Evolutionary conservation across 148 eudicot genomes (phyloP).

Genomic region (Polygonum maritimum): DNA sequence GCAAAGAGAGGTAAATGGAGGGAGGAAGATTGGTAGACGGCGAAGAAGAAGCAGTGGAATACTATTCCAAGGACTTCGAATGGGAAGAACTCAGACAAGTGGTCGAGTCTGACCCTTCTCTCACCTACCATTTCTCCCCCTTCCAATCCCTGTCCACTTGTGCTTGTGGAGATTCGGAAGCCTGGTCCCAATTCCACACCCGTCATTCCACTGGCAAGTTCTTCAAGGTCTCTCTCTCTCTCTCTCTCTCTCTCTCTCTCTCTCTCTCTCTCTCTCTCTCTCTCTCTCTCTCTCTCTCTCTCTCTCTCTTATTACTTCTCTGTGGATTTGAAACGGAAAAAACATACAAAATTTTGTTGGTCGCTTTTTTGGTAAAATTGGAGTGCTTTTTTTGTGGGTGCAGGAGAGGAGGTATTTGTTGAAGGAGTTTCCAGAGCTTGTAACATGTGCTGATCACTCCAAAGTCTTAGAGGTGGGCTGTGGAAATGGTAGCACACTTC

Average conservation of each 20-base stretch:
- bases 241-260: slow-evolving; percentile 13
- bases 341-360: not conserved
- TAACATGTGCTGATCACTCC: slow-evolving; percentile 39
- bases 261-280: slow-evolving; percentile 14
- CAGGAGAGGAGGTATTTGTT: slow-evolving; percentile 78
- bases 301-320: not conserved
- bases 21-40: not conserved
- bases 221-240: slow-evolving; percentile 57
- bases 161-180: slow-evolving; percentile 27
- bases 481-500: slow-evolving; percentile 78
- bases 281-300: slow-evolving; percentile 18
- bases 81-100: slow-evolving; percentile 57
- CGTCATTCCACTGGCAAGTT: slow-evolving; percentile 85
- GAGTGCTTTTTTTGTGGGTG: not conserved
- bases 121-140: slow-evolving; percentile 45
- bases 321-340: not conserved
- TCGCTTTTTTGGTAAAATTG: not conserved
- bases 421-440: slow-evolving; percentile 82
- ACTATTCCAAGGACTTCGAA: slow-evolving; percentile 79
- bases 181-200: slow-evolving; percentile 77
- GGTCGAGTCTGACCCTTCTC: slow-evolving; percentile 45
- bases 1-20: not conserved
- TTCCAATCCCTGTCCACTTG: slow-evolving; percentile 2
- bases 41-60: slow-evolving; percentile 36
- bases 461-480: slow-evolving; percentile 82